Conservation (phyloP, 2,329 filamentous ascomycete species). For the Blastomyces gilchristii region DNA sequence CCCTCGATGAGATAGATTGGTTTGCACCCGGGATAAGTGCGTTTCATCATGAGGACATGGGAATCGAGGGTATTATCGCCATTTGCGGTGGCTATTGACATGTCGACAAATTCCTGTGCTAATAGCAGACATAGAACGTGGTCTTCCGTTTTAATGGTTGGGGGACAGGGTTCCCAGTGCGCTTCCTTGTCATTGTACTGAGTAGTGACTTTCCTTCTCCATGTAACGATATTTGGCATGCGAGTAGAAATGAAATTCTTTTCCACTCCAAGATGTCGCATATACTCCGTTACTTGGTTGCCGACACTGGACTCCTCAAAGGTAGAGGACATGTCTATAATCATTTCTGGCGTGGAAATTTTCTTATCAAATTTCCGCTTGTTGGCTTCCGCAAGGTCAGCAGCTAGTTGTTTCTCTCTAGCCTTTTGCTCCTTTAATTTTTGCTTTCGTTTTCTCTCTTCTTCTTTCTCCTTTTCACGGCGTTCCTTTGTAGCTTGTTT, state of each 20-base stretch:
- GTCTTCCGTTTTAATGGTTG: conserved; percentile 43
- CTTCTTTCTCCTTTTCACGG: conserved; percentile 45
- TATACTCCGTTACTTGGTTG: conserved; percentile 35
- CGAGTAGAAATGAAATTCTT: conserved; percentile 29
- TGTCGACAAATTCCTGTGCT: conserved; percentile 55
- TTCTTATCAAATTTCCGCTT: conserved; percentile 65
- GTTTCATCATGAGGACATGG: conserved; percentile 49
- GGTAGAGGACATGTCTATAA: conserved; percentile 55
- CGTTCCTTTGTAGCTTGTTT: conserved; percentile 42
- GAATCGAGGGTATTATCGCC: conserved; percentile 43
- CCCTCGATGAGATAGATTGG: conserved; percentile 66
- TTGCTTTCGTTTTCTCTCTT: conserved; percentile 43
- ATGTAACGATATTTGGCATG: conserved; percentile 49
- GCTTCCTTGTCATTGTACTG: conserved; percentile 51
- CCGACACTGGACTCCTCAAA: conserved; percentile 41
- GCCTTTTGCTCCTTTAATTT: conserved; percentile 46
- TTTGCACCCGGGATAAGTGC: conserved; percentile 43
- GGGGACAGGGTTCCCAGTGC: conserved; percentile 53
- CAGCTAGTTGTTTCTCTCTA: conserved; percentile 52
- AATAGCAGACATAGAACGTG: conserved; percentile 53
- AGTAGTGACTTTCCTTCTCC: conserved; percentile 58
- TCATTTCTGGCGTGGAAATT: conserved; percentile 64
- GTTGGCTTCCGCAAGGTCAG: conserved; percentile 62
- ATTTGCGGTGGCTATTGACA: conserved; percentile 37
- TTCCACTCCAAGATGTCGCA: conserved; percentile 35